These are phyloP conservation scores for Aspergillus tanneri DNA, from an alignment of 2,329 filamentous ascomycete species.

Conservation along the genomic window DNA sequence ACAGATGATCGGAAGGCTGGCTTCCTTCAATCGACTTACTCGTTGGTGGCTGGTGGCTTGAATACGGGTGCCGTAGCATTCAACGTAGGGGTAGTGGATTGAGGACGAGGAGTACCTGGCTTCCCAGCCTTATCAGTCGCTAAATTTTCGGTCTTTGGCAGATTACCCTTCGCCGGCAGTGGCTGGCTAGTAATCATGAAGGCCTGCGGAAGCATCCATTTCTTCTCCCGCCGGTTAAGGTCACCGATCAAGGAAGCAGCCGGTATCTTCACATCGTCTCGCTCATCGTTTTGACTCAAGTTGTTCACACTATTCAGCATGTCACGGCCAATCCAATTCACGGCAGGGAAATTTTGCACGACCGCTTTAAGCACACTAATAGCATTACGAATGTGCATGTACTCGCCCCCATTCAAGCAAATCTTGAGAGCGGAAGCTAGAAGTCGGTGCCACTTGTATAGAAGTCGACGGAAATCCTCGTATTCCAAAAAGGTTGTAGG, in stretches of 20 bases:
- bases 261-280: conserved; percentile 52
- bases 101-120: conserved; percentile 27
- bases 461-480: conserved; percentile 77
- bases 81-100: conserved; percentile 35
- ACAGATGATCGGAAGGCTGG: background rate
- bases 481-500: conserved; percentile 73
- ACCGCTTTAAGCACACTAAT: conserved; percentile 84
- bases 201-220: conserved; percentile 50
- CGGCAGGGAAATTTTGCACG: conserved; percentile 77
- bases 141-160: conserved; percentile 27
- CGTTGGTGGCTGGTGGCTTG: conserved; percentile 32
- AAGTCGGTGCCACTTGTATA: conserved; percentile 88
- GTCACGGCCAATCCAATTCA: conserved; percentile 76
- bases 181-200: conserved; percentile 41
- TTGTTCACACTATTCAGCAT: conserved; percentile 45
- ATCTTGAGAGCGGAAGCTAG: conserved; percentile 75
- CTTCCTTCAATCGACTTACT: conserved; percentile 43
- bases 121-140: conserved; percentile 21
- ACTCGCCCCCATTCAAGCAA: conserved; percentile 80
- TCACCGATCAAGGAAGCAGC: conserved; percentile 51
- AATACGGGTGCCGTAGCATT: conserved; percentile 46
- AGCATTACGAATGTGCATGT: conserved; percentile 96
- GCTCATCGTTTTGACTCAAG: conserved; percentile 45
- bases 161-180: conserved; percentile 15
- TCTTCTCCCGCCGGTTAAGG: conserved; percentile 49